Base-by-base conservation (phyloP, 257 asterid species). In the Thymus mandschuricus region DNA sequence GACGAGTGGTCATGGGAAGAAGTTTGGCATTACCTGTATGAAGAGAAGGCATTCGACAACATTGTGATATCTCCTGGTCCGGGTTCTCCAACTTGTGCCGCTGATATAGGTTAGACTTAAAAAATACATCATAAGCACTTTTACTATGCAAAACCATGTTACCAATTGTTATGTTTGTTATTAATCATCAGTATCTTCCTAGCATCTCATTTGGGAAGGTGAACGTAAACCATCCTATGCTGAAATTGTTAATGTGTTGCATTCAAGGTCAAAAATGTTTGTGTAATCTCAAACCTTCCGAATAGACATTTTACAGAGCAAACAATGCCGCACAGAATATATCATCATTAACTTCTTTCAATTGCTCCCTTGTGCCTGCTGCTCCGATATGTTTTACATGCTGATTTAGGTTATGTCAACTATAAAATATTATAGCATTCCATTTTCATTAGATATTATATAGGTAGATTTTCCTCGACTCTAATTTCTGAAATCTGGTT, bases 21-120 rank as follows among this genome's bases (percentile, higher is more conserved):
- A 43, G 71, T 87, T 33, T 87, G 76, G 72, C 85, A 84, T 73
- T 87, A 84, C 73, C 66, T 95, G 64, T 92, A 92, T 78, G 95
- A 86, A 72, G 90, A 82, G 66, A 95, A 76, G 81, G 94, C 90
- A 55, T 92, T 95, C 60, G 98, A 95, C 80, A 95, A 95, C 81
- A 87, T 95, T 66, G 97, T 95, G 72, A 87, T 95, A 82, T 95
- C 99, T 77, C 99, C 99, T 54, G 99, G 99, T 72, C 99, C 99
- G 35, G 99, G 99, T 69, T 89, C 98, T 74, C 99, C 99, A 6
- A 69, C 92, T 28, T 86, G 97, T 80, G 83, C 92, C 59, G 83
- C 88, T 66, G 99, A 95, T 83, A 85, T 95, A 82, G 99, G 99
- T 95, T 75, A 56, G 81, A 56, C 45, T 60, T 33, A 50, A 52